phyloP scores from a whole-genome alignment of 2,329 filamentous ascomycete species.

The Aureobasidium sp. region DNA sequence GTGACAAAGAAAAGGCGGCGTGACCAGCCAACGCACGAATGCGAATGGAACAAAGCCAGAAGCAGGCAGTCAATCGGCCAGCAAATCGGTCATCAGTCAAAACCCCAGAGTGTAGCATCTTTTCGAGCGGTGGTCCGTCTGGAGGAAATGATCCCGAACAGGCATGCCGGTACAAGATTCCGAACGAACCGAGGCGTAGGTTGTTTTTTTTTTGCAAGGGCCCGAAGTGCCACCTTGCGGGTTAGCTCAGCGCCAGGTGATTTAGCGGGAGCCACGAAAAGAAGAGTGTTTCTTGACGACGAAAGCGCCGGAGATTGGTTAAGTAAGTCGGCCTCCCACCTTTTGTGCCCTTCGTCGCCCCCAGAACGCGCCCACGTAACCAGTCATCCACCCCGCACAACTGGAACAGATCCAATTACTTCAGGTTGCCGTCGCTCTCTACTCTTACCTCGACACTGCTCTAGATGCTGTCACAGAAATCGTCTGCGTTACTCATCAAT shows the following conservation, averaged over 20 bases:
- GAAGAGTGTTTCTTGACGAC: constrained; percentile 6
- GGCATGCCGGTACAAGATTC: constrained; percentile 4
- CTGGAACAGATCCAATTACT: background rate
- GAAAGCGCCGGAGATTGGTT: constrained; percentile 7
- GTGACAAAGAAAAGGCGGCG: background rate
- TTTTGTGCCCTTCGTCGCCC: constrained; percentile 3
- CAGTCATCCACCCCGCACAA: constrained; percentile 1
- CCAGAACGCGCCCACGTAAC: background rate
- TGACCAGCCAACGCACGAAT: constrained; percentile 9
- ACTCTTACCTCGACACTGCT: background rate
- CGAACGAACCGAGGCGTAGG: constrained; percentile 1
- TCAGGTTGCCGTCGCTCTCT: background rate
- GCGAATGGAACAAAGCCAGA: background rate
- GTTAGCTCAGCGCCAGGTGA: constrained; percentile 9
- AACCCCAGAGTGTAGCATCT: background rate
- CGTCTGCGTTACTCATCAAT: background rate
- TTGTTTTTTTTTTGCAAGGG: constrained; percentile 10
- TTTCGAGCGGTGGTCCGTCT: background rate
- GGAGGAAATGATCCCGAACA: background rate
- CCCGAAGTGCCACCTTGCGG: constrained; percentile 3
- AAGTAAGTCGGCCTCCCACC: constrained; percentile 5
- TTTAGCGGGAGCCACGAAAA: constrained; percentile 8
- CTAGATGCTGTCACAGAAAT: constrained; percentile 4
- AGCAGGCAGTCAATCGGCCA: background rate
- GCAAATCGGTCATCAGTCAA: constrained; percentile 1